These are phyloP conservation scores for Bocquillonia castaneifolia DNA, from an alignment of 441 rosid species.

Conservation along the genomic window DNA sequence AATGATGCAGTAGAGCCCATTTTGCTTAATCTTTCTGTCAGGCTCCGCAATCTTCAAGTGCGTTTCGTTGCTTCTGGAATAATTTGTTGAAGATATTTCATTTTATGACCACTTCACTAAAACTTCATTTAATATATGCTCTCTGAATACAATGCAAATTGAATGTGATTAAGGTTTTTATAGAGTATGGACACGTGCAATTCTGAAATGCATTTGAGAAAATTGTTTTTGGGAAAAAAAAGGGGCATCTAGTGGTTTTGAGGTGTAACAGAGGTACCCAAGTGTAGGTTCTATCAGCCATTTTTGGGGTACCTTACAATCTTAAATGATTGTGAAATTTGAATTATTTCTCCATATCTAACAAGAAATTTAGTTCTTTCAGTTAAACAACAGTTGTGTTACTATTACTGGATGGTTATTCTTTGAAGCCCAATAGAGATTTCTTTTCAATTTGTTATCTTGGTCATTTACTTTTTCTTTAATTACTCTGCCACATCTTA, in stretches of 20 bases:
- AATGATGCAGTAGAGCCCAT: constrained; percentile 87
- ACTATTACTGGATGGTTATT: too few species aligned
- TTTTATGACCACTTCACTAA: neutral
- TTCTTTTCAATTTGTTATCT: neutral
- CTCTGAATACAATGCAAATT: constrained; percentile 14
- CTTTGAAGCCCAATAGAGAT: neutral
- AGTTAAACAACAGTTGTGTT: neutral
- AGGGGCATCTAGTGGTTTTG: neutral
- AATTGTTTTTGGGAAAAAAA: neutral
- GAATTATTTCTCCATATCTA: too few species aligned
- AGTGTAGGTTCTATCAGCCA: neutral
- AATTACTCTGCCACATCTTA: constrained; percentile 9
- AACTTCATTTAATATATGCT: neutral
- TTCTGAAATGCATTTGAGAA: too few species aligned
- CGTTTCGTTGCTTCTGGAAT: constrained; percentile 11
- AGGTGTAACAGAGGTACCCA: neutral
- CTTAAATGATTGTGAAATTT: neutral
- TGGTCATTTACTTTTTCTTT: constrained; percentile 11
- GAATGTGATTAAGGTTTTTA: neutral
- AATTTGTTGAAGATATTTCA: neutral
- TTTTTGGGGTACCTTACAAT: neutral
- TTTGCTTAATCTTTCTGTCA: constrained; percentile 71
- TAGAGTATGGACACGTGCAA: neutral
- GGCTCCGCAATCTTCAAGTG: constrained; percentile 94
- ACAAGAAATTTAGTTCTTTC: neutral